Evolutionary conservation across 768 basidiomycete species (phyloP).

Genomic region (Suillus lakei): DNA sequence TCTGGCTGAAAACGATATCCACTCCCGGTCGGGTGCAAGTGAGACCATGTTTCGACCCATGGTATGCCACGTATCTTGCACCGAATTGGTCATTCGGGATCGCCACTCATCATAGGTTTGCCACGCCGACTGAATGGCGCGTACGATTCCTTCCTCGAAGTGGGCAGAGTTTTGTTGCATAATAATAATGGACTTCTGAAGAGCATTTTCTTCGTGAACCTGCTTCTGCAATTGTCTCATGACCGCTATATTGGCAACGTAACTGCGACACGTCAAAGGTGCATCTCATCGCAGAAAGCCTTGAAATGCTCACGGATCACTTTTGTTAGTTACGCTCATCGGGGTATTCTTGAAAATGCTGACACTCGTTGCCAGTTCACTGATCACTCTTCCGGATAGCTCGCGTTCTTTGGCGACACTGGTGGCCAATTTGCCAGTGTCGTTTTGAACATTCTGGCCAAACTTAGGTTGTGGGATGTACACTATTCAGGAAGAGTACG

Average conservation of each 20-base stretch:
- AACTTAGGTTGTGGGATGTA: background rate
- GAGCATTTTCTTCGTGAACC: slow-evolving; percentile 95
- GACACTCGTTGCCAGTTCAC: slow-evolving; percentile 85
- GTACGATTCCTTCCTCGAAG: slow-evolving; percentile 96
- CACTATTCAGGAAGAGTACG: slow-evolving; percentile 9
- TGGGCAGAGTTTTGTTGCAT: slow-evolving; percentile 98
- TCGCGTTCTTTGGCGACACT: slow-evolving; percentile 94
- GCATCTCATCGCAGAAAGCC: background rate
- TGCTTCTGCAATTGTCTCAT: slow-evolving; percentile 85
- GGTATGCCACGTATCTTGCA: slow-evolving; percentile 74
- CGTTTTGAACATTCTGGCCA: slow-evolving; percentile 86
- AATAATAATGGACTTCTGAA: slow-evolving; percentile 97
- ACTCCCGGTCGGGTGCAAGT: slow-evolving; percentile 87
- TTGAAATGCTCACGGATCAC: slow-evolving; percentile 71
- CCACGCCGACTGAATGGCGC: slow-evolving; percentile 96
- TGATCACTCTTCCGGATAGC: slow-evolving; percentile 80
- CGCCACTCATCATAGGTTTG: slow-evolving; percentile 96
- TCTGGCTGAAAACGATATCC: slow-evolving; percentile 93
- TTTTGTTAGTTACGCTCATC: slow-evolving; percentile 76
- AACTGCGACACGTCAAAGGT: slow-evolving; percentile 41
- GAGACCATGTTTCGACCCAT: slow-evolving; percentile 78
- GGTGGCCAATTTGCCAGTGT: slow-evolving; percentile 90
- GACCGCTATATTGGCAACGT: slow-evolving; percentile 73
- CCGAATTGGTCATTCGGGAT: slow-evolving; percentile 72
- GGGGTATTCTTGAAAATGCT: slow-evolving; percentile 96